Evolutionary conservation across 768 basidiomycete species (phyloP).

Genomic region (Tulasnella sp.): DNA sequence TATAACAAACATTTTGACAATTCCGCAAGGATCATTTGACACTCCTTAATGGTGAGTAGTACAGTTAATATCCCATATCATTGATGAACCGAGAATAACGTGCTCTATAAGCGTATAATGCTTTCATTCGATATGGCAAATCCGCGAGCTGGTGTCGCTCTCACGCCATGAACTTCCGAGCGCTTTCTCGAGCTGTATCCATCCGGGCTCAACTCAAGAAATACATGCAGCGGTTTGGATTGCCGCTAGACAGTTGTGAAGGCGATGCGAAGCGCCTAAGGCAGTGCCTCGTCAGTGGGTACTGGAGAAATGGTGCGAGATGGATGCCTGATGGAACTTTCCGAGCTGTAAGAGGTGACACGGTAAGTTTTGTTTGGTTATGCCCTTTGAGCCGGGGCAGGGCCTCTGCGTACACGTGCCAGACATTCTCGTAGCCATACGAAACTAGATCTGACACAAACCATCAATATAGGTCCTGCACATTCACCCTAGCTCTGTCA

Average conservation of each 20-base stretch:
- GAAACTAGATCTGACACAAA: conserved; percentile 1
- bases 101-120: conserved; percentile 64
- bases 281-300: conserved; percentile 83
- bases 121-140: conserved; percentile 67
- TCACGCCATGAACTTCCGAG: conserved; percentile 86
- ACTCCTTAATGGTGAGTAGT: conserved; percentile 62
- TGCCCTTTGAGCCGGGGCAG: neutral
- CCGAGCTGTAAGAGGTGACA: conserved; percentile 71
- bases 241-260: conserved; percentile 75
- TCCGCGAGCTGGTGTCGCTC: conserved; percentile 88
- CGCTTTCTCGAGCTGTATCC: conserved; percentile 84
- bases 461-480: conserved; percentile 47
- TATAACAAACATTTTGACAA: conserved; percentile 5
- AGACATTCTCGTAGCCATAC: neutral
- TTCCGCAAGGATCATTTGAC: conserved; percentile 77
- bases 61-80: neutral
- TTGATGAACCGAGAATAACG: neutral
- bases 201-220: conserved; percentile 92
- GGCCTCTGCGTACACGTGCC: neutral
- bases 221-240: conserved; percentile 81
- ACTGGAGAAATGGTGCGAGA: conserved; percentile 86
- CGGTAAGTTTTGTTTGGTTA: conserved; percentile 34
- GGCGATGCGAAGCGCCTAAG: conserved; percentile 73
- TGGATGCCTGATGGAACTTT: conserved; percentile 92
- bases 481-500: conserved; percentile 85